Evolutionary conservation across 2,329 filamentous ascomycete genomes (phyloP), one percentile per base, ranked within the genome.

Genomic region (Neoscytalidium dimidiatum): DNA sequence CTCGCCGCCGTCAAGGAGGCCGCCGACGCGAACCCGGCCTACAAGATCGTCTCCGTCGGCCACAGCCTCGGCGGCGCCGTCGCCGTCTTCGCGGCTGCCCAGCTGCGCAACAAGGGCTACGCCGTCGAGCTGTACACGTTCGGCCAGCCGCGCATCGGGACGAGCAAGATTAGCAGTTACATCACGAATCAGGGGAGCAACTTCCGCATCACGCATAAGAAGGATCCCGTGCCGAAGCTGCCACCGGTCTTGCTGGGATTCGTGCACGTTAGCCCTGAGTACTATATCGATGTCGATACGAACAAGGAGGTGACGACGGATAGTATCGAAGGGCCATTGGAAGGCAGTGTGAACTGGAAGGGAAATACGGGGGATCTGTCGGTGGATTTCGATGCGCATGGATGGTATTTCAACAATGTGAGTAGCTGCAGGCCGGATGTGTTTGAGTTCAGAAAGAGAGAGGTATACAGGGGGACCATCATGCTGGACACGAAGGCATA

Each of bases 61-160:
- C 89, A 92, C 79, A 90, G 87, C 9, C 85, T 92, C 3, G 90
- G 90, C 53, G 90, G 81, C 28, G 88, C 88, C 6, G 79, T 92
- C 2, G 87, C 84, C 43, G 86, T 84, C 6, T 73, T 92, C 4
- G 88, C 82, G 0, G 85, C 82, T 0, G 85, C 83, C 0, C 81
- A 85, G 68, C 77, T 90, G 21, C 83, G 88, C 52, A 73, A 74
- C 5, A 71, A 73, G 9, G 86, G 84, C 46, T 76, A 78, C 66
- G 68, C 76, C 1, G 75, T 81, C 58, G 86, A 89, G 69, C 70
- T 91, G n/a, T 90, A 88, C 81, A 88, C 85, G 1, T 92, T 85
- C 77, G 90, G 90, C 67, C 82, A 85, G 19, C 90, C 90, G 1
- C 88, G 88, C 51, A 82, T 88, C 19, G 90, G 88, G 66, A 88